Evolutionary conservation across 2,329 filamentous ascomycete genomes (phyloP), one percentile per base, ranked within the genome.

Genomic region (Cordyceps javanica): DNA sequence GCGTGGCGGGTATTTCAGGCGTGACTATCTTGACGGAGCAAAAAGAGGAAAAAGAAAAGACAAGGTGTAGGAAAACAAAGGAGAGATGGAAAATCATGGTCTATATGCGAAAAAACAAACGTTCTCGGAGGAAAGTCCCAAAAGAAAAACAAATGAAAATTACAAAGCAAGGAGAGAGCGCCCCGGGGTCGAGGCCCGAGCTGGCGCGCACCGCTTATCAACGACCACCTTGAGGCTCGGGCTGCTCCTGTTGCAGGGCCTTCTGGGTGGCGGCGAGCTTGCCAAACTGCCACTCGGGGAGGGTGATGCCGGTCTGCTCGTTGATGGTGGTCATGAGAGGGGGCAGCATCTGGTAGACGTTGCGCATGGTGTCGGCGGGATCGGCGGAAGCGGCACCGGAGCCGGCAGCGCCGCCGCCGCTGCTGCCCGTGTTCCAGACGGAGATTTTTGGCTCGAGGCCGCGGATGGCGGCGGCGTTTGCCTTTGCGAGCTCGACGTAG

Each of bases 361-460:
- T 92, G 62, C 89, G 80, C 73, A 94, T 87, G 1, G 69, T 64
- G 16, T 48, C 45, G 8, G 45, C 28, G 8, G 28, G 5, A 39
- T 72, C 68, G 4, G 87, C 80, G 59, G 89, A 86, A 57, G 81
- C 75, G 46, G 71, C 69, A 42, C 72, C 69, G 41, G 71, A 70
- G 26, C 71, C 73, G 42, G 68, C 74, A n/a, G 72, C 75, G 21
- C 69, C 67, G 16, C 68, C 68, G 11, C 72, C 74, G 3, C 70
- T 77, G 50, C 73, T 70, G 44, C 89, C 89, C 9, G 90, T 95
- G 69, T 90, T 94, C 91, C 90, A 96, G 26, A 93, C 85, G 61
- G 86, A 91, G 75, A 95, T 94, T 86, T 95, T 95, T 62, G 91
- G 91, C 70, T 91, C 82, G 63, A 95, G 74, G 26, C 90, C 90